Base-by-base conservation (phyloP, 2,329 filamentous ascomycete genomes). In the Cylindrodendrum hubeiense region DNA sequence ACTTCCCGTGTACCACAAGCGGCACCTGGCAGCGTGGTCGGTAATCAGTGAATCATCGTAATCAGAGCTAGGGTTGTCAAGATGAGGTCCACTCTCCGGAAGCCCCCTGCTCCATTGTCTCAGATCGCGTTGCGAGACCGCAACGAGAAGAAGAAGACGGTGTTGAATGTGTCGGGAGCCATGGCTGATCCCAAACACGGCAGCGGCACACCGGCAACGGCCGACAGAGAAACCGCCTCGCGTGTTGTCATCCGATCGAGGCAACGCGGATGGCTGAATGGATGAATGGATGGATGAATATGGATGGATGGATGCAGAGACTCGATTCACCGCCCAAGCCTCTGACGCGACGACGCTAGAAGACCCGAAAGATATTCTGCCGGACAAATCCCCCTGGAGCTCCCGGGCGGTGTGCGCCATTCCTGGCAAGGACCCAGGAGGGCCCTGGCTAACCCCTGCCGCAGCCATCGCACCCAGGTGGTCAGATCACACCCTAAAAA, bases 401-500 rank as follows among this genome's bases (percentile, higher is more conserved):
- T 63, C 24, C 21, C 7, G 24, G 60, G 65, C 65, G 65, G 61
- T 67, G 53, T 53, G 43, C n/a, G n/a, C 8, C 46, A 22, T 50
- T 43, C 51, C 49, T 43, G 39, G 60, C n/a, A 28, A 28, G 30
- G 19, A 33, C 17, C 30, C 53, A 12, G 41, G 21, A 43, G 19
- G 26, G 15, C 19, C 44, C 39, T 39, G 33, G 56, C 41, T 19
- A 8, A 39, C 37, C 37, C 37, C 44, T 56, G 47, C 54, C 13
- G 46, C 46, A 24, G 37, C 21, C 34, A 17, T 21, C 8, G 39
- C 7, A 21, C 39, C 30, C 57, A 41, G 26, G 65, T 67, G 62
- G 65, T 65, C 65, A 65, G 65, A 67, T 67, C 63, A 54, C 63
- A 62, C 53, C 58, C 58, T 66, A 66, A 67, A 65, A 64, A 34